Base-by-base conservation (phyloP, 169 alveolate species). In the Ichthyophthirius multifiliis region DNA sequence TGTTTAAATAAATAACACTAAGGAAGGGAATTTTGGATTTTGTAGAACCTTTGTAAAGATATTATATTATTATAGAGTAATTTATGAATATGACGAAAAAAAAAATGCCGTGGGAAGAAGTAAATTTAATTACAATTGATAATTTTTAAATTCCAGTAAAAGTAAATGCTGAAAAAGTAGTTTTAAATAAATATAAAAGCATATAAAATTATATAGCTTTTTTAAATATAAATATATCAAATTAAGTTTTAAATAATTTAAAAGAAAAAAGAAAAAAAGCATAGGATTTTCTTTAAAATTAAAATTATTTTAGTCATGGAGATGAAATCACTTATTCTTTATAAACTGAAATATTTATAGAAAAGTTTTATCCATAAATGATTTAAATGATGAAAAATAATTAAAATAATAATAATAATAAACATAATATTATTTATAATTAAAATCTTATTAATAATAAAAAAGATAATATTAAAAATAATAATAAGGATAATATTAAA, bases 71-170 rank as follows among this genome's bases (percentile, higher is more conserved):
- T 5, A 39, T 55, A 4, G 71, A 55, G 13, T 55, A 55, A 55
- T 55, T 55, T 55, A 39, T 39, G 10, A 55, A 55, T 55, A 39
- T 55, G 1, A 39, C 71, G 9, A 20, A 55, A 23, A 55, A 55
- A 27, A 55, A 55, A 55, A 55, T 55, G 71, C 71, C 71, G 9
- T 55, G 71, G 71, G 71, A 55, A 20, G 71, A 55, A 4, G 31
- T 55, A 15, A 27, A 20, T 23, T 23, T 55, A 2, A 55, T 55
- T 55, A 27, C 71, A 20, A 55, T 55, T 55, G 71, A 55, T 27
- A 55, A 55, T 18, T 55, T 55, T 23, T 27, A 55, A 18, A 55
- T 55, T 27, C 71, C 71, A 27, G 71, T 55, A 27, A 55, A 55
- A 27, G 71, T 55, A 6, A 55, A 55, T 12, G 71, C 71, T 55